A percentile compares a stretch with the other conserved stretches of the same genome.
Conservation (phyloP, 257 asterid species). For the Prunella vulgaris region DNA sequence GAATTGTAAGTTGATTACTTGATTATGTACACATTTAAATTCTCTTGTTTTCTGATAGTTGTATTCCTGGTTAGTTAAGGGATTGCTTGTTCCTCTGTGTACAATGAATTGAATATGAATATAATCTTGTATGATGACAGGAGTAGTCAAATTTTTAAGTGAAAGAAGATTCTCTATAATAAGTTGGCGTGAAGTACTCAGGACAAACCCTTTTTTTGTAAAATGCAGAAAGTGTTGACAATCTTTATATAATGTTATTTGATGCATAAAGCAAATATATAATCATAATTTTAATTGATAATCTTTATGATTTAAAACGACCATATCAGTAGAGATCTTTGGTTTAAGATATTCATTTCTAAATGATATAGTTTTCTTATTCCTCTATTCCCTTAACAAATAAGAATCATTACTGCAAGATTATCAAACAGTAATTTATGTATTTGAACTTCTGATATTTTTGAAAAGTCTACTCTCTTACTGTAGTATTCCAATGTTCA, state of each 20-base stretch:
- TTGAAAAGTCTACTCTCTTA: not conserved
- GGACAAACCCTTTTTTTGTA: not conserved
- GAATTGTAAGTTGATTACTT: slow-evolving; percentile 41
- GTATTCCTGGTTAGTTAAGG: not conserved
- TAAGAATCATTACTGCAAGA: not conserved
- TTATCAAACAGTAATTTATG: not conserved
- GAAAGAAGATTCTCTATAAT: not conserved
- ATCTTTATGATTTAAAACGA: not conserved
- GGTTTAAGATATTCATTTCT: not conserved
- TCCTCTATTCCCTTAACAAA: not conserved
- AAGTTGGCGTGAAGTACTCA: not conserved
- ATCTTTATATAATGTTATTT: not conserved
- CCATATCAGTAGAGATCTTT: not conserved
- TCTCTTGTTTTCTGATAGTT: slow-evolving; percentile 10
- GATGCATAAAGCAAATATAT: not conserved
- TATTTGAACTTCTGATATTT: not conserved
- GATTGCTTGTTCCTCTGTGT: not conserved
- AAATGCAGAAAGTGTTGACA: not conserved
- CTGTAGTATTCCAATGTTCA: not conserved
- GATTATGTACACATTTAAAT: not conserved
- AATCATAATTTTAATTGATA: too few relatives aligned
- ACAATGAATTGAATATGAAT: not conserved
- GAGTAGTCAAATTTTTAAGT: not conserved
- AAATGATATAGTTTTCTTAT: not conserved
- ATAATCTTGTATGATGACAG: not conserved